Conservation (phyloP, 2,329 filamentous ascomycete genomes). For the Ceratocystis smalleyi region DNA sequence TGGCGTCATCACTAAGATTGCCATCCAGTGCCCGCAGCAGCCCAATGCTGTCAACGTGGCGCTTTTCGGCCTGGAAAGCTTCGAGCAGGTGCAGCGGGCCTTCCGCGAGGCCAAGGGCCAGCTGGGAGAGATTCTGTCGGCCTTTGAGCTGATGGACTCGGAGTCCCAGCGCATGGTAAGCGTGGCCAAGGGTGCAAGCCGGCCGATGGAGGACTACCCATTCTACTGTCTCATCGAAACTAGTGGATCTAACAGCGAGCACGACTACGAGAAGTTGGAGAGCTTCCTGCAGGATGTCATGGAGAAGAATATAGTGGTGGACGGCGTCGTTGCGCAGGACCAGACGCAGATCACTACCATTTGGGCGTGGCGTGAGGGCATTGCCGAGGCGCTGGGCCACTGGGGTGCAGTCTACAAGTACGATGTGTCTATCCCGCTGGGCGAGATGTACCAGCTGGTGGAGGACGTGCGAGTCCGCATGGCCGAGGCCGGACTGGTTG, state of each 20-base stretch:
- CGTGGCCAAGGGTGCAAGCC: constrained; percentile 57
- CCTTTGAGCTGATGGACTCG: constrained; percentile 93
- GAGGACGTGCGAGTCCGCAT: constrained; percentile 67
- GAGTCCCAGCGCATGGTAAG: constrained; percentile 65
- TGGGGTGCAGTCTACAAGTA: constrained; percentile 97
- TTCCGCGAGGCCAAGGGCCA: constrained; percentile 82
- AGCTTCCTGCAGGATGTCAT: constrained; percentile 84
- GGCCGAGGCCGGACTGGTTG: constrained; percentile 57
- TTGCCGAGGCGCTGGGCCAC: constrained; percentile 76
- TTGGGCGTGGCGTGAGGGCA: constrained; percentile 87
- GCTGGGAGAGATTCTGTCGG: constrained; percentile 86
- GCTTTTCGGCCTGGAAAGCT: constrained; percentile 81
- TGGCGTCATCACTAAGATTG: constrained; percentile 81
- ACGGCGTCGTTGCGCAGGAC: constrained; percentile 85
- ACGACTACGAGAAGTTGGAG: constrained; percentile 84
- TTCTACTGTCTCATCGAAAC: constrained; percentile 98
- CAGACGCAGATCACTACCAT: constrained; percentile 75
- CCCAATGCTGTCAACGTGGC: constrained; percentile 86
- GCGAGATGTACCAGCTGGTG: constrained; percentile 75
- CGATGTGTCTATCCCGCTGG: constrained; percentile 83
- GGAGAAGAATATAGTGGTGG: constrained; percentile 67
- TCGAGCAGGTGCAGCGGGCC: constrained; percentile 71
- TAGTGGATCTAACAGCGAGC: constrained; percentile 82
- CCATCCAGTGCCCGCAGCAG: constrained; percentile 75
- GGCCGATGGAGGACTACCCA: constrained; percentile 71